A percentile compares a stretch with the other conserved stretches of the same genome.
Evolutionary conservation across 2,329 filamentous ascomycete species (phyloP).

Genomic region (Aureobasidium sp.): DNA sequence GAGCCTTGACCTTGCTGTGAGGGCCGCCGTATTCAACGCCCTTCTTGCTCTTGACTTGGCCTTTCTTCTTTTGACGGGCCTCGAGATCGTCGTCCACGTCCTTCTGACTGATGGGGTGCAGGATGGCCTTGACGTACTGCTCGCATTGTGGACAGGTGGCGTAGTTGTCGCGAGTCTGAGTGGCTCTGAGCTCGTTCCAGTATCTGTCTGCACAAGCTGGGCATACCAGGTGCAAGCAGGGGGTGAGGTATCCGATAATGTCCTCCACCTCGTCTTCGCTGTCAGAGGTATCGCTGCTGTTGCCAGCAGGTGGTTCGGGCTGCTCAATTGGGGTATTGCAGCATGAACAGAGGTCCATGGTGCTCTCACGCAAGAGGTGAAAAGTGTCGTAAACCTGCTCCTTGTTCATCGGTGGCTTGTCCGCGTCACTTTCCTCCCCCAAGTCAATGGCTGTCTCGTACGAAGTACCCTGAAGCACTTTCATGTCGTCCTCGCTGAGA

Average conservation of each 20-base stretch:
- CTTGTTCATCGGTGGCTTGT: conserved; percentile 51
- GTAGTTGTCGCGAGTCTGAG: conserved; percentile 34
- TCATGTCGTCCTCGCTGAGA: conserved; percentile 73
- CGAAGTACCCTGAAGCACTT: conserved; percentile 59
- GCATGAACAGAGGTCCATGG: conserved; percentile 61
- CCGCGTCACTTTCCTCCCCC: conserved; percentile 62
- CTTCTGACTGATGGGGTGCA: conserved; percentile 60
- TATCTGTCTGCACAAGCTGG: conserved; percentile 59
- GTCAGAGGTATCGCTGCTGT: conserved; percentile 34
- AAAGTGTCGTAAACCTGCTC: conserved; percentile 80
- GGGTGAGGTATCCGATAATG: conserved; percentile 68
- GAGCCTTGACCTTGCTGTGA: conserved; percentile 81
- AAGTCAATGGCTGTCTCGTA: conserved; percentile 82
- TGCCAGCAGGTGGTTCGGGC: conserved; percentile 45
- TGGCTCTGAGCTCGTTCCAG: conserved; percentile 43
- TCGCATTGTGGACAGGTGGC: conserved; percentile 63
- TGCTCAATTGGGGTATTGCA: conserved; percentile 56
- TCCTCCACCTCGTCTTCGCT: conserved; percentile 42
- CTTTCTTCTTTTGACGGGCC: conserved; percentile 41
- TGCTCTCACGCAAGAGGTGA: conserved; percentile 72
- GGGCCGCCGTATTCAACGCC: conserved; percentile 69
- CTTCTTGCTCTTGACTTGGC: conserved; percentile 42
- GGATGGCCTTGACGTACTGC: conserved; percentile 52
- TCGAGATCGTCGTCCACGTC: conserved; percentile 40
- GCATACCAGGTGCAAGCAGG: conserved; percentile 83